phyloP scores from a whole-genome alignment of 257 asterid genomes.

The Galeopsis tetrahit region DNA sequence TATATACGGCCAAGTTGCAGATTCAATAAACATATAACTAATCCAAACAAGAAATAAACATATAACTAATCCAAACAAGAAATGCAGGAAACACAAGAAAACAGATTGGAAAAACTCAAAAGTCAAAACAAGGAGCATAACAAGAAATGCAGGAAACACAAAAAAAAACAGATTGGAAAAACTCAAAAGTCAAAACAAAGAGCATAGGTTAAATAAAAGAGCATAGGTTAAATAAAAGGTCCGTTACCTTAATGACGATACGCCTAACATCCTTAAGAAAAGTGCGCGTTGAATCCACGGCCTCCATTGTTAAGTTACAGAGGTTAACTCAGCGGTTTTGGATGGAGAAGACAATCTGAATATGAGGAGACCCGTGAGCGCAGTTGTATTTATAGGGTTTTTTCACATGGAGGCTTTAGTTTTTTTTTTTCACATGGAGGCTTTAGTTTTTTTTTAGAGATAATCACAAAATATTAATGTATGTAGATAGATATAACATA shows the following conservation, averaged over 20 bases:
- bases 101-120: not conserved
- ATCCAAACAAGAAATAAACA: no score
- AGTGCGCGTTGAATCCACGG: slow-evolving; percentile 46
- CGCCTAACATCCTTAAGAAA: slow-evolving; percentile 56
- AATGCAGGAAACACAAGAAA: slow-evolving; percentile 20
- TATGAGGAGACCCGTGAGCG: slow-evolving; percentile 37
- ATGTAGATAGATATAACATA: not conserved
- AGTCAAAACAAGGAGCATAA: no score
- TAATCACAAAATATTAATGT: not conserved
- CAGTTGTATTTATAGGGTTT: slow-evolving; percentile 37
- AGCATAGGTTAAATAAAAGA: not conserved
- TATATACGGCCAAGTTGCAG: no score
- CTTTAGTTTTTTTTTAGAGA: not conserved
- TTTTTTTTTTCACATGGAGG: slow-evolving; percentile 33
- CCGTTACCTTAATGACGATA: slow-evolving; percentile 48
- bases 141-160: slow-evolving; percentile 24
- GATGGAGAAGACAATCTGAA: slow-evolving; percentile 17
- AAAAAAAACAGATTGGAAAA: not conserved
- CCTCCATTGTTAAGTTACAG: slow-evolving; percentile 39
- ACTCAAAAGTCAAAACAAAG: not conserved
- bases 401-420: slow-evolving; percentile 26
- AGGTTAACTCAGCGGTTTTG: not conserved
- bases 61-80: no score
- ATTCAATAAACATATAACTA: not conserved
- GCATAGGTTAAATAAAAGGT: not conserved